Percentiles rank a stretch among this genome's conserved stretches.
Evolutionary conservation across 352 stramenopile genomes (phyloP).

Genomic region (Pythium volutum): DNA sequence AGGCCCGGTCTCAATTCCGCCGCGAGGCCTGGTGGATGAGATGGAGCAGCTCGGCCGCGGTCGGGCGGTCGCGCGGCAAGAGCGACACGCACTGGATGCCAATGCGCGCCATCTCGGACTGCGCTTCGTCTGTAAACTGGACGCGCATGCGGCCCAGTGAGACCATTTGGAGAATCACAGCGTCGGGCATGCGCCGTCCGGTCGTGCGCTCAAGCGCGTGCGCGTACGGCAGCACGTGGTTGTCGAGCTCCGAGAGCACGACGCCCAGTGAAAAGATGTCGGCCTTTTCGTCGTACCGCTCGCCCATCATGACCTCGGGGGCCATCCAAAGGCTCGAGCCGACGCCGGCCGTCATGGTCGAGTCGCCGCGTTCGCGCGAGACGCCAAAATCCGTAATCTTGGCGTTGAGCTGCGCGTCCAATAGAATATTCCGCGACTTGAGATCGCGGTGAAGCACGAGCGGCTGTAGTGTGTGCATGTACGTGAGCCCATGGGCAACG

Average conservation of each 20-base stretch:
- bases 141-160: slow-evolving; percentile 18
- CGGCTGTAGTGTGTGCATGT: slow-evolving; percentile 27
- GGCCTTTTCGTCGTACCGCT: slow-evolving; percentile 27
- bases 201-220: slow-evolving; percentile 10
- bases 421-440: slow-evolving; percentile 25
- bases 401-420: slow-evolving; percentile 23
- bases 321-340: slow-evolving; percentile 32
- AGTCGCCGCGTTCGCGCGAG: slow-evolving; percentile 10
- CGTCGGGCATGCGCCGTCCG: slow-evolving; percentile 13
- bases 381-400: slow-evolving; percentile 37
- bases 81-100: slow-evolving; percentile 14
- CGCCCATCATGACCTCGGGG: slow-evolving; percentile 32
- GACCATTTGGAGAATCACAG: slow-evolving; percentile 14
- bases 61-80: slow-evolving; percentile 11
- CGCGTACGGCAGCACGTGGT: slow-evolving; percentile 26
- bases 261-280: slow-evolving; percentile 34
- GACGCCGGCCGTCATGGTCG: slow-evolving; percentile 15
- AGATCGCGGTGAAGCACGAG: slow-evolving; percentile 24
- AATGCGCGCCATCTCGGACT: slow-evolving; percentile 14
- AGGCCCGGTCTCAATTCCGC: background rate
- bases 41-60: slow-evolving; percentile 7
- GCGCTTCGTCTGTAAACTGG: slow-evolving; percentile 8
- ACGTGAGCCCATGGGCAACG: slow-evolving; percentile 30
- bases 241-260: slow-evolving; percentile 30
- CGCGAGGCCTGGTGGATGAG: slow-evolving; percentile 14